Evolutionary conservation across 768 basidiomycete genomes (phyloP).

Genomic region (Mrakia gelida): DNA sequence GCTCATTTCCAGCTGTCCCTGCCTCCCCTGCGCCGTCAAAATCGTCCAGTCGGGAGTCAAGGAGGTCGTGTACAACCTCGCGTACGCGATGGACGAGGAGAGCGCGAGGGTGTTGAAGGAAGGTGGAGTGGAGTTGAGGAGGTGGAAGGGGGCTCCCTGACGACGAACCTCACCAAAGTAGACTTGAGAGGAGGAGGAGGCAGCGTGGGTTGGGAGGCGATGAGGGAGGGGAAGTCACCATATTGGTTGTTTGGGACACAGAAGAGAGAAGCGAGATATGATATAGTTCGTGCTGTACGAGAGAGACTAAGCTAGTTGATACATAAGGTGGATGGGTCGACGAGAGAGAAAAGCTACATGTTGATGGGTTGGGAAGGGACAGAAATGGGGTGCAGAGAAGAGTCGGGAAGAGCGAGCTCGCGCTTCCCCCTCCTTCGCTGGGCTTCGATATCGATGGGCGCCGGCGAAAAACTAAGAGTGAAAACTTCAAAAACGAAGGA

Average conservation of each 20-base stretch:
- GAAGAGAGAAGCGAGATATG: not conserved
- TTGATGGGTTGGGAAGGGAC: no score
- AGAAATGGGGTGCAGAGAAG: no score
- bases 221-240: not conserved
- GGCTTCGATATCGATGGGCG: no score
- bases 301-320: not conserved
- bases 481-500: no score
- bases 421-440: no score
- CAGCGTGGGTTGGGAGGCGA: no score
- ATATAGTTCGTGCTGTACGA: not conserved
- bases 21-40: slow-evolving; percentile 92
- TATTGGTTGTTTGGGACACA: no score
- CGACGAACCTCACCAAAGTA: no score
- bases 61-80: slow-evolving; percentile 88
- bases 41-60: slow-evolving; percentile 75
- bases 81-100: slow-evolving; percentile 93
- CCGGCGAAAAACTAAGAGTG: no score
- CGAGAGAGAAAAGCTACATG: not conserved
- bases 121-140: slow-evolving; percentile 72
- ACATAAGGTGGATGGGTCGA: not conserved
- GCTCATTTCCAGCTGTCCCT: slow-evolving; percentile 70
- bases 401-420: no score
- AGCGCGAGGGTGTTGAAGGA: slow-evolving; percentile 72
- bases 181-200: no score
- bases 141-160: not conserved